Evolutionary conservation across 306 rosid species (phyloP).

Genomic region (Oemleria cerasiformis): DNA sequence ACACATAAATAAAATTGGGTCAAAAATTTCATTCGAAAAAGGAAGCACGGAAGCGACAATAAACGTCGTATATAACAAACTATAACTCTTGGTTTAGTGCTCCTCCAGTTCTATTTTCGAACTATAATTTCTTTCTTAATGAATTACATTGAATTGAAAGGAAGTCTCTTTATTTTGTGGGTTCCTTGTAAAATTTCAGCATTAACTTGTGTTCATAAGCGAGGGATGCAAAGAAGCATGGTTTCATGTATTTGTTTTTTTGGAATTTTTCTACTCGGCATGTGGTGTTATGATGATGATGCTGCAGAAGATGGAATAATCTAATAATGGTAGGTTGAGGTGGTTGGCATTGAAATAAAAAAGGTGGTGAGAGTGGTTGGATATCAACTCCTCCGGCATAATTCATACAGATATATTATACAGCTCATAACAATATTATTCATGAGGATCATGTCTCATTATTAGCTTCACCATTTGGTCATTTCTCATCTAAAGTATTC

Average conservation of each 20-base stretch:
- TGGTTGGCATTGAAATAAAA: conserved; percentile 37
- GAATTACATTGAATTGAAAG: too few relatives aligned
- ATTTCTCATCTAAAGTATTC: background rate
- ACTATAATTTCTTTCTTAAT: too few relatives aligned
- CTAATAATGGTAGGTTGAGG: conserved; percentile 27
- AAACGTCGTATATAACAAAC: too few relatives aligned
- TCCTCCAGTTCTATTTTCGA: too few relatives aligned
- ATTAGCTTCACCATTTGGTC: conserved; percentile 3
- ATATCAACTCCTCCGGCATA: conserved; percentile 3
- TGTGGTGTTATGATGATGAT: conserved; percentile 5
- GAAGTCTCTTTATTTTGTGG: too few relatives aligned
- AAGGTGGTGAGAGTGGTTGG: conserved; percentile 36
- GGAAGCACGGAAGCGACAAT: too few relatives aligned
- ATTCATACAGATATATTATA: too few relatives aligned
- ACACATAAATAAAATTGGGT: background rate
- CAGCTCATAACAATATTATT: conserved; percentile 6
- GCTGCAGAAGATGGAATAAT: conserved; percentile 2
- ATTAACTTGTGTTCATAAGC: too few relatives aligned
- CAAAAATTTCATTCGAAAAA: too few relatives aligned
- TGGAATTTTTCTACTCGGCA: background rate
- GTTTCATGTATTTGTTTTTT: background rate
- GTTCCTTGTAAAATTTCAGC: too few relatives aligned
- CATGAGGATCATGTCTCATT: background rate
- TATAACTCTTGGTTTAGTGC: too few relatives aligned
- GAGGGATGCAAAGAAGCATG: too few relatives aligned